Evolutionary conservation across 1,284 basidiomycete genomes (phyloP).

Genomic region (Ceratobasidium sp.): DNA sequence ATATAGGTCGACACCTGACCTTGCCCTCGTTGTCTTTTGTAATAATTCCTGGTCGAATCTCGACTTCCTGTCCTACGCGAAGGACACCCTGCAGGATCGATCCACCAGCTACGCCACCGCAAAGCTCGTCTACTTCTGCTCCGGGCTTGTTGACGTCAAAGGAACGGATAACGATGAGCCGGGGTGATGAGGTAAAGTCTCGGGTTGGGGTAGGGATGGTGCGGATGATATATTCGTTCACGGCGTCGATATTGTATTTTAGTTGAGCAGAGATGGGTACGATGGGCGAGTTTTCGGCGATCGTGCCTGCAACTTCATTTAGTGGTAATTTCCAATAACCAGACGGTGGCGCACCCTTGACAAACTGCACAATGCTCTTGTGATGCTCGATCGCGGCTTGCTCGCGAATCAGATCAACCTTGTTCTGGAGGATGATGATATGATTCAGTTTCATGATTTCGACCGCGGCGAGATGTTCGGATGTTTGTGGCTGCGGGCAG

Average conservation of each 20-base stretch:
- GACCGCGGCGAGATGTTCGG: slow-evolving; percentile 97
- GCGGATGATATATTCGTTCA: slow-evolving; percentile 98
- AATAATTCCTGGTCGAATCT: slow-evolving; percentile 97
- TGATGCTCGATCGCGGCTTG: slow-evolving; percentile 91
- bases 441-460: slow-evolving; percentile 99
- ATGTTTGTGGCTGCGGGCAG: slow-evolving; percentile 98
- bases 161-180: slow-evolving; percentile 98
- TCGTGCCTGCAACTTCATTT: slow-evolving; percentile 73
- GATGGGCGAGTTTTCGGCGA: slow-evolving; percentile 96
- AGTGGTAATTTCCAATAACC: neutral
- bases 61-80: slow-evolving; percentile 91
- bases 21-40: slow-evolving; percentile 93
- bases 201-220: slow-evolving; percentile 94
- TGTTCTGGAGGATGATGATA: slow-evolving; percentile 98
- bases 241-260: slow-evolving; percentile 99
- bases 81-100: slow-evolving; percentile 95
- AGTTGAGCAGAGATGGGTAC: slow-evolving; percentile 98
- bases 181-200: slow-evolving; percentile 91
- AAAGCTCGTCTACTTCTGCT: slow-evolving; percentile 94
- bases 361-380: slow-evolving; percentile 91
- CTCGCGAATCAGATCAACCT: slow-evolving; percentile 96
- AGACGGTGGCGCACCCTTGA: slow-evolving; percentile 73
- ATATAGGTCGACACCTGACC: slow-evolving; percentile 93
- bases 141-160: slow-evolving; percentile 99
- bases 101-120: slow-evolving; percentile 98